Percentiles rank a stretch among this genome's conserved stretches.
These are phyloP conservation scores for Cornus suecica DNA, from an alignment of 148 eudicot genomes.

Conservation along the genomic window DNA sequence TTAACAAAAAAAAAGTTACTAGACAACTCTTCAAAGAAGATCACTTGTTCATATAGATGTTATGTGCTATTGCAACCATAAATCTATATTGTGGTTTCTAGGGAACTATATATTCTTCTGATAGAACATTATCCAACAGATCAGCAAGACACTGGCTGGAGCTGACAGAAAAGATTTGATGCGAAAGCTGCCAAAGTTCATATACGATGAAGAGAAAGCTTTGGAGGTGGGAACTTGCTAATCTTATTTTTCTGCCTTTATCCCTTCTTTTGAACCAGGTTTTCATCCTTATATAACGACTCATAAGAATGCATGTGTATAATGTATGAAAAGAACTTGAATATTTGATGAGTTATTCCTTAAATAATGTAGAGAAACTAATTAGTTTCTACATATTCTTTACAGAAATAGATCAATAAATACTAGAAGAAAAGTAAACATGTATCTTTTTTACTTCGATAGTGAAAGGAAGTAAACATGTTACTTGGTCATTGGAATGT, in stretches of 20 bases:
- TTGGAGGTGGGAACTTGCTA: conserved; percentile 45
- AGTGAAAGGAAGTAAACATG: too few species aligned
- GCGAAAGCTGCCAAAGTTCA: conserved; percentile 73
- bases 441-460: too few species aligned
- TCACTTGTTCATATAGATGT: background rate
- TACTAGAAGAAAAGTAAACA: too few species aligned
- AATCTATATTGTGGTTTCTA: background rate
- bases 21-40: background rate
- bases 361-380: too few species aligned
- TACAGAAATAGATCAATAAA: too few species aligned
- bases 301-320: too few species aligned
- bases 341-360: too few species aligned
- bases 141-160: conserved; percentile 67
- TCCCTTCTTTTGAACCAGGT: background rate
- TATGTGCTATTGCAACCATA: background rate
- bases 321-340: too few species aligned
- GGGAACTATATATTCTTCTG: background rate
- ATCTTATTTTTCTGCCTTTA: background rate
- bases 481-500: too few species aligned
- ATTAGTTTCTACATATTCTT: too few species aligned
- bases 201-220: conserved; percentile 75
- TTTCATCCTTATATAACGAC: background rate
- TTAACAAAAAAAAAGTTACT: too few species aligned
- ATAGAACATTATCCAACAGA: conserved; percentile 25
- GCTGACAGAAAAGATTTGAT: conserved; percentile 69